These are phyloP conservation scores for Microthyrium microscopicum DNA, from an alignment of 2,329 filamentous ascomycete genomes.

Conservation along the genomic window DNA sequence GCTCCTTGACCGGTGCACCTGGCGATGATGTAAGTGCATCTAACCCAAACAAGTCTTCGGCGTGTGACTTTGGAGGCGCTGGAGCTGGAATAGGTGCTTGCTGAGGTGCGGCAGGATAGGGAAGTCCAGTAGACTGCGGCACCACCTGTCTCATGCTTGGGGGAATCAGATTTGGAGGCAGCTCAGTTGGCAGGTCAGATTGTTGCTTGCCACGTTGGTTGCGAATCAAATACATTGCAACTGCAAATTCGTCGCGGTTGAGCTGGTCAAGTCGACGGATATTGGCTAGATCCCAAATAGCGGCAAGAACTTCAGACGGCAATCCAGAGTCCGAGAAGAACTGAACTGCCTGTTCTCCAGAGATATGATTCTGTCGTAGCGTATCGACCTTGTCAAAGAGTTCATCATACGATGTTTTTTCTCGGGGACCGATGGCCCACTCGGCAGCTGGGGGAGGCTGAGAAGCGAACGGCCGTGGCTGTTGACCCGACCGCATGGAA, in stretches of 20 bases:
- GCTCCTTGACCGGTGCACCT: slow-evolving; percentile 37
- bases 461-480: slow-evolving; percentile 41
- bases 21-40: slow-evolving; percentile 48
- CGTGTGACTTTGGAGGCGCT: slow-evolving; percentile 51
- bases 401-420: slow-evolving; percentile 76
- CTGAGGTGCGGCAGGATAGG: slow-evolving; percentile 12
- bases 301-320: slow-evolving; percentile 72
- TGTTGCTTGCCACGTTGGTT: slow-evolving; percentile 66
- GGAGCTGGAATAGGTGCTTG: slow-evolving; percentile 16
- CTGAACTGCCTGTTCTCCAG: slow-evolving; percentile 80
- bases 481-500: slow-evolving; percentile 39
- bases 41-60: slow-evolving; percentile 87
- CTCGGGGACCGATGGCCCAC: slow-evolving; percentile 68
- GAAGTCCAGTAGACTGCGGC: slow-evolving; percentile 24
- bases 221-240: slow-evolving; percentile 92
- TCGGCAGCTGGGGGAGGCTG: slow-evolving; percentile 42
- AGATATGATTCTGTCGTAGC: slow-evolving; percentile 64
- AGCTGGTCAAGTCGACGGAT: slow-evolving; percentile 80
- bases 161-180: slow-evolving; percentile 70
- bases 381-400: slow-evolving; percentile 78
- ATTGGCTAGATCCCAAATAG: slow-evolving; percentile 95
- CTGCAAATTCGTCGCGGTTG: slow-evolving; percentile 80
- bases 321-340: slow-evolving; percentile 90
- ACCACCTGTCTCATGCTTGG: slow-evolving; percentile 60
- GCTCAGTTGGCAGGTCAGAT: slow-evolving; percentile 50